These are phyloP conservation scores for Hypoxylon sp. DNA, from an alignment of 2,329 filamentous ascomycete genomes.

Conservation along the genomic window DNA sequence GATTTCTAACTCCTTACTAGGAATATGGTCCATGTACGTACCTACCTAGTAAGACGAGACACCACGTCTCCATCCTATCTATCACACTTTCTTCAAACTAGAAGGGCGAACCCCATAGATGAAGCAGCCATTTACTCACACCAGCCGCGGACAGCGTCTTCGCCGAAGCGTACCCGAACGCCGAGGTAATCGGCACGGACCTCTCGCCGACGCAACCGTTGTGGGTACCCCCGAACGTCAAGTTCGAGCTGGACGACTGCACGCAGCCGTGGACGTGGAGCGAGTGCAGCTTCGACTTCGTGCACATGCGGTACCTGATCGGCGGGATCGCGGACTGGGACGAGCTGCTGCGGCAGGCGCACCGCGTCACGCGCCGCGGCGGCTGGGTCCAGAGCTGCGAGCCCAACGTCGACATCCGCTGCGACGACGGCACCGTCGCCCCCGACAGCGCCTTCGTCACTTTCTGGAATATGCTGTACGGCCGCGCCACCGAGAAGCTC, in stretches of 20 bases:
- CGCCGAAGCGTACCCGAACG: slow-evolving; percentile 62
- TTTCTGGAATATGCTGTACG: slow-evolving; percentile 52
- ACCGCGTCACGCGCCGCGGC: slow-evolving; percentile 63
- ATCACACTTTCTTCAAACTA: no score
- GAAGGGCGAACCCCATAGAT: background rate
- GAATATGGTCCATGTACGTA: slow-evolving; percentile 57
- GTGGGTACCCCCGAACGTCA: slow-evolving; percentile 72
- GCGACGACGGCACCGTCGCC: slow-evolving; percentile 48
- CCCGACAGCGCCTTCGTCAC: slow-evolving; percentile 37
- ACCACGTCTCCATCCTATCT: background rate
- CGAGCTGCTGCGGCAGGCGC: slow-evolving; percentile 64
- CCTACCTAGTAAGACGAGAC: background rate
- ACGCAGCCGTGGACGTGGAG: slow-evolving; percentile 64
- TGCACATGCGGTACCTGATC: slow-evolving; percentile 68
- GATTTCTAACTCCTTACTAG: slow-evolving; percentile 34
- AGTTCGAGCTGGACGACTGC: slow-evolving; percentile 75
- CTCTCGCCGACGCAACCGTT: slow-evolving; percentile 71
- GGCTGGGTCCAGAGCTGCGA: slow-evolving; percentile 54
- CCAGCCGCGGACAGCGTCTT: slow-evolving; percentile 60
- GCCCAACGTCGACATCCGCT: slow-evolving; percentile 38
- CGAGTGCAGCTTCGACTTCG: slow-evolving; percentile 66
- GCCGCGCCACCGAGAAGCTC: slow-evolving; percentile 61
- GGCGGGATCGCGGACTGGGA: slow-evolving; percentile 62
- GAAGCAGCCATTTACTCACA: background rate
- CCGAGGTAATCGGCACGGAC: slow-evolving; percentile 67